A percentile compares a stretch with the other conserved stretches of the same genome.
These are phyloP conservation scores for Malus asiatica DNA, from an alignment of 306 rosid genomes.

Conservation along the genomic window DNA sequence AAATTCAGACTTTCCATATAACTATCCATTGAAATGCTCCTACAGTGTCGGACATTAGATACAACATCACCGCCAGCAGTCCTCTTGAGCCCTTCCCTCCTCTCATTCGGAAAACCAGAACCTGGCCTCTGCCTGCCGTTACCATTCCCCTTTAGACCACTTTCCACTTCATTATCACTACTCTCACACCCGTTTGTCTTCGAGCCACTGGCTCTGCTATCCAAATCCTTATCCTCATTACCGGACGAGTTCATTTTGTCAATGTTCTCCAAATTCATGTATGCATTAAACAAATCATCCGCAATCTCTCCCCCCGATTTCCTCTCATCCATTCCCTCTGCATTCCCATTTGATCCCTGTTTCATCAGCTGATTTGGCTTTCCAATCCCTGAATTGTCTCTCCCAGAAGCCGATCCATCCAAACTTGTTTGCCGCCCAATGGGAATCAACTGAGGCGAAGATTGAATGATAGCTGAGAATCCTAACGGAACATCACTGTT, in stretches of 20 bases:
- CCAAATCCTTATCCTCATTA: conserved; percentile 55
- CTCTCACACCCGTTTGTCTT: conserved; percentile 63
- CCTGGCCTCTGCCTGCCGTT: conserved; percentile 22
- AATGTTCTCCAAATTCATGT: conserved; percentile 65
- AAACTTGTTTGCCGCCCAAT: conserved; percentile 24
- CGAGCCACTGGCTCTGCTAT: conserved; percentile 47
- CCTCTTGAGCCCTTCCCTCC: conserved; percentile 68
- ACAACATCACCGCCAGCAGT: conserved; percentile 43
- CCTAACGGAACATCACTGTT: conserved; percentile 71
- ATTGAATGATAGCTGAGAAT: conserved; percentile 47
- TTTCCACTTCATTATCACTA: conserved; percentile 82
- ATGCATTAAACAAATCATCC: conserved; percentile 62
- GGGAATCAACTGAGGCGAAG: conserved; percentile 44
- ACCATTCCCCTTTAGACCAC: conserved; percentile 38
- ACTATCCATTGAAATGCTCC: conserved; percentile 78
- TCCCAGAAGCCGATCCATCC: conserved; percentile 31
- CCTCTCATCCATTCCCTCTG: conserved; percentile 27
- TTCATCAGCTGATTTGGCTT: conserved; percentile 47
- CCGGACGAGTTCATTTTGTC: conserved; percentile 45
- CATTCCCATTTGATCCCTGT: conserved; percentile 24
- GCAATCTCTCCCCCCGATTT: conserved; percentile 33
- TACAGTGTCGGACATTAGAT: conserved; percentile 40
- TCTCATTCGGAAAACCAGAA: conserved; percentile 38
- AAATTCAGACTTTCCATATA: conserved; percentile 50
- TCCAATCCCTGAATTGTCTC: conserved; percentile 29